Evolutionary conservation across 106 monocot genomes (phyloP), one percentile per base, ranked within the genome.

Genomic region (Hemerocallis citrina): DNA sequence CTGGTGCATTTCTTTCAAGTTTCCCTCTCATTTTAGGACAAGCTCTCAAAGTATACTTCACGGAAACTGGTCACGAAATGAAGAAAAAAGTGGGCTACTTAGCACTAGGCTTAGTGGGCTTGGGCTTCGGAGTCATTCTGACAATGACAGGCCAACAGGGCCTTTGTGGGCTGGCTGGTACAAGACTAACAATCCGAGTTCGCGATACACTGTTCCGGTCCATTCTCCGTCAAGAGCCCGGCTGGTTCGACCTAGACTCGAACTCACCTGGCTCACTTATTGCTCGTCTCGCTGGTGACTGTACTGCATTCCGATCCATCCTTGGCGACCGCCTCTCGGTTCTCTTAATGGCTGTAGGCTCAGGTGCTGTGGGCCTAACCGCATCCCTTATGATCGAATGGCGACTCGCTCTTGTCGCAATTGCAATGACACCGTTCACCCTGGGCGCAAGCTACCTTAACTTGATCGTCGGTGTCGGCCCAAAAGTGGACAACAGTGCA

Each of bases 141-240:
- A 62, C 77, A 16, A 67, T 78, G 72, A 78, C 77, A 0, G 77
- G 77, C 17, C 77, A 72, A 12, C 77, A 78, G 8, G 77, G 77
- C 39, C 58, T 78, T 4, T 78, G 72, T 11, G 77, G 77, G 0
- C 71, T 64, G 70, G 76, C 65, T 9, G 76, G 77, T 1, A 32
- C 71, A 9, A 48, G 55, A 30, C 71, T 77, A 9, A 77, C 77
- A 2, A 21, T 46, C 5, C 65, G 65, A 14, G 66, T 65, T 29
- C 66, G 77, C 3, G 30, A 61, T 38, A 33, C 33, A 2, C 71
- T 77, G 2, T 77, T 77, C 44, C 59, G 66, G 5, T 59, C 77
- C 17, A 71, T 77, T 8, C 70, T 71, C 15, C 55, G 56, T 20
- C 77, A 77, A 17, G 77, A 77, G 61, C 71, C 77, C 7, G 66